These are phyloP conservation scores for Alisma plantagoaquatica DNA, from an alignment of 106 monocot genomes.

Conservation along the genomic window DNA sequence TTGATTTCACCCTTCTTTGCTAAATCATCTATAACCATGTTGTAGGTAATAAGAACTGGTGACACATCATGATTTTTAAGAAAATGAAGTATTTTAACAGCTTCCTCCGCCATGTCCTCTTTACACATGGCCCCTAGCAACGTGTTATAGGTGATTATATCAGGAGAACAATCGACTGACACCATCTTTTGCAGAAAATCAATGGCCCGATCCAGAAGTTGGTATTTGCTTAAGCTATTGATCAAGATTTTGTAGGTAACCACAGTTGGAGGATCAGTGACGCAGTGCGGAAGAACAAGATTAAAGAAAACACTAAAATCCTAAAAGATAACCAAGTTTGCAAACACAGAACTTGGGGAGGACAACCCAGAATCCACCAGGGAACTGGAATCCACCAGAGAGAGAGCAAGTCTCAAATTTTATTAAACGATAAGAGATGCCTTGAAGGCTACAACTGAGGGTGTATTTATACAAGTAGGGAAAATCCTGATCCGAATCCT, in stretches of 20 bases:
- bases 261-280: conserved; percentile 35
- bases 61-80: conserved; percentile 23
- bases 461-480: too few relatives aligned
- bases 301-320: too few relatives aligned
- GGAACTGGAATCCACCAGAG: too few relatives aligned
- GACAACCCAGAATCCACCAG: too few relatives aligned
- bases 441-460: too few relatives aligned
- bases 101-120: conserved; percentile 47
- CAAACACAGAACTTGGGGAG: too few relatives aligned
- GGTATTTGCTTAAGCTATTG: conserved; percentile 55
- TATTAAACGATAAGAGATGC: too few relatives aligned
- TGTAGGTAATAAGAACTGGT: conserved; percentile 51
- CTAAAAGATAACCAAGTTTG: too few relatives aligned
- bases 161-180: conserved; percentile 40
- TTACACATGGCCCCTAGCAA: conserved; percentile 64
- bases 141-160: conserved; percentile 84
- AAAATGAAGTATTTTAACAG: conserved; percentile 32
- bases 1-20: conserved; percentile 49
- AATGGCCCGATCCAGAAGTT: conserved; percentile 51
- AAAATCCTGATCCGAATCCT: too few relatives aligned
- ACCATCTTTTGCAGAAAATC: conserved; percentile 63
- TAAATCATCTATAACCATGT: conserved; percentile 54
- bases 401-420: too few relatives aligned
- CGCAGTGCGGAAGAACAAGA: too few relatives aligned
- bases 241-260: conserved; percentile 79